phyloP scores from a whole-genome alignment of 495 filamentous ascomycete species.

The Oleoguttula mirabilis region DNA sequence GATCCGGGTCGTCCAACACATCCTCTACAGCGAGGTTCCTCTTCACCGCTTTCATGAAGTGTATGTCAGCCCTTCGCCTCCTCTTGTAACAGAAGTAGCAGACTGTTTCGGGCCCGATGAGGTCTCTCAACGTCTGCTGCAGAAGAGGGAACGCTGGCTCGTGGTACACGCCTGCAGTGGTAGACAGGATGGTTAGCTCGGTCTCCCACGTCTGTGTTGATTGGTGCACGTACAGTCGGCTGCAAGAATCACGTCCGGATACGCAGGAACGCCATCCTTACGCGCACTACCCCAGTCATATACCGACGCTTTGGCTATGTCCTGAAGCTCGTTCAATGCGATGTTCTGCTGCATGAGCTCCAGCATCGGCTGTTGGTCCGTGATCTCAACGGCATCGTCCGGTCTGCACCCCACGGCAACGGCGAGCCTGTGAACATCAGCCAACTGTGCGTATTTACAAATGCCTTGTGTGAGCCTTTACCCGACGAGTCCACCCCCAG shows the following conservation, averaged over 20 bases:
- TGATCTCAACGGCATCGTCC: constrained; percentile 48
- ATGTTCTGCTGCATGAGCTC: constrained; percentile 76
- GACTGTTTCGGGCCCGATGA: constrained; percentile 40
- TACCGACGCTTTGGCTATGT: constrained; percentile 45
- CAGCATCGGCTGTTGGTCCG: constrained; percentile 78
- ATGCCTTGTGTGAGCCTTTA: constrained; percentile 18
- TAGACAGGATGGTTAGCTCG: too few relatives aligned
- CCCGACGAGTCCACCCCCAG: constrained; percentile 81
- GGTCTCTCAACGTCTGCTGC: constrained; percentile 53
- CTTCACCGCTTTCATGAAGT: constrained; percentile 36
- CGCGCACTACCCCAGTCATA: constrained; percentile 60
- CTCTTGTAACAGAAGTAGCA: constrained; percentile 96
- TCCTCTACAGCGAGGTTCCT: constrained; percentile 36
- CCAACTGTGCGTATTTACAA: not conserved
- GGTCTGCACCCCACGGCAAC: constrained; percentile 49
- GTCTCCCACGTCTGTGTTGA: too few relatives aligned
- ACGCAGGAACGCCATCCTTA: constrained; percentile 36
- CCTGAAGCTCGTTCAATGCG: constrained; percentile 56
- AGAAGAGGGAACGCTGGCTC: constrained; percentile 88
- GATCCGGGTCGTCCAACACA: constrained; percentile 34
- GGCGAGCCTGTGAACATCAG: constrained; percentile 37
- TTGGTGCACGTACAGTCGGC: constrained; percentile 31
- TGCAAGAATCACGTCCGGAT: constrained; percentile 72
- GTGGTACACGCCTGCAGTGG: constrained; percentile 93
- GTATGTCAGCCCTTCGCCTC: constrained; percentile 47